Conservation (phyloP, 2,329 filamentous ascomycete species). For the Aspergillus pseudotamarii region DNA sequence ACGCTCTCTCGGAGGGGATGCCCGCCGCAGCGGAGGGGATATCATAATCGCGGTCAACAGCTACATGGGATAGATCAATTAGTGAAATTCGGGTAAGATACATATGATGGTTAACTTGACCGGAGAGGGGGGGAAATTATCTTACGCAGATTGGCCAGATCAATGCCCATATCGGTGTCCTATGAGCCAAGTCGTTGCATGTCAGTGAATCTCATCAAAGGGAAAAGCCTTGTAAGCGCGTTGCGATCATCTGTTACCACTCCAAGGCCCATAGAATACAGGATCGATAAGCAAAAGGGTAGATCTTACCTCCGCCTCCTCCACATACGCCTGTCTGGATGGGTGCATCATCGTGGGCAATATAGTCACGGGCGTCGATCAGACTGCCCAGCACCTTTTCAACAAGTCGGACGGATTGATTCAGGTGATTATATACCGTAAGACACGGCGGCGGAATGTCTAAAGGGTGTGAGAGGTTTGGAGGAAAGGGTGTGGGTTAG, state of each 20-base stretch:
- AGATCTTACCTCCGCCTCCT: slow-evolving; percentile 72
- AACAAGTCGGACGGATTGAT: not conserved
- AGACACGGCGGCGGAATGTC: not conserved
- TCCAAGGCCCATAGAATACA: not conserved
- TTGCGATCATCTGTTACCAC: not conserved
- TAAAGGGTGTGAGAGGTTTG: not conserved
- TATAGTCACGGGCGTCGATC: slow-evolving; percentile 1
- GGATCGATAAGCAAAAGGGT: not conserved
- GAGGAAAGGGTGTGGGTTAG: not conserved
- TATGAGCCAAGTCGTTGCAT: slow-evolving; percentile 30
- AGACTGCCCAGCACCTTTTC: slow-evolving; percentile 1
- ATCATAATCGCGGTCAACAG: slow-evolving; percentile 81
- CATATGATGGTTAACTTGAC: not conserved
- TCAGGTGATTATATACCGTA: too few relatives aligned
- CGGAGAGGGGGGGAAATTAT: slow-evolving; percentile 1
- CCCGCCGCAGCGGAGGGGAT: slow-evolving; percentile 68
- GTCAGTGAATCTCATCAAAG: slow-evolving; percentile 22
- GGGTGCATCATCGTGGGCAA: slow-evolving; percentile 69
- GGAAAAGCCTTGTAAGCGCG: slow-evolving; percentile 18
- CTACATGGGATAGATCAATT: slow-evolving; percentile 35
- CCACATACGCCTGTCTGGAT: slow-evolving; percentile 88
- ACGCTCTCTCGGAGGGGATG: slow-evolving; percentile 77
- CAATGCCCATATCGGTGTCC: slow-evolving; percentile 62
- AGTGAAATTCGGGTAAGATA: not conserved
- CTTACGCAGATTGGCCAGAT: slow-evolving; percentile 66